phyloP scores from a whole-genome alignment of 1,139 yeast species.

The Yamadazyma pseudoaaseri region DNA sequence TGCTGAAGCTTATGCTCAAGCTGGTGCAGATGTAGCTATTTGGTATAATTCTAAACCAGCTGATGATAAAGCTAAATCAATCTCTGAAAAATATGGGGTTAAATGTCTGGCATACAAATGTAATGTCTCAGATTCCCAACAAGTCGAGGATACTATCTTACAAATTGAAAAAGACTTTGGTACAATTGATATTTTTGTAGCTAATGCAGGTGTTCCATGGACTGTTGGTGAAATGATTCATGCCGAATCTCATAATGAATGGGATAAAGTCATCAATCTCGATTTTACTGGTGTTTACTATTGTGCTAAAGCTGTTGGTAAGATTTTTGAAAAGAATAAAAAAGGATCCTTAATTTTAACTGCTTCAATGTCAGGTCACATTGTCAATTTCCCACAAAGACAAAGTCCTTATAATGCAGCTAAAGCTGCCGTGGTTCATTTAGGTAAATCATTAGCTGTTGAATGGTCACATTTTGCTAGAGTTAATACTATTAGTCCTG shows the following conservation, averaged over 20 bases:
- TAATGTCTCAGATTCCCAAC: slow-evolving; percentile 57
- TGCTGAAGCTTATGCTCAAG: slow-evolving; percentile 30
- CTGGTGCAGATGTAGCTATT: slow-evolving; percentile 36
- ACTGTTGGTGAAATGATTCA: slow-evolving; percentile 68
- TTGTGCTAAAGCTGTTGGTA: slow-evolving; percentile 69
- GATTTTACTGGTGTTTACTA: slow-evolving; percentile 78
- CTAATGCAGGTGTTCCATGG: slow-evolving; percentile 94
- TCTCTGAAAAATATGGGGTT: slow-evolving; percentile 64
- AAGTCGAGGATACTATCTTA: slow-evolving; percentile 55
- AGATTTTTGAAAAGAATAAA: slow-evolving; percentile 66
- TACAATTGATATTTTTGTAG: slow-evolving; percentile 79
- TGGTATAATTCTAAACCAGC: slow-evolving; percentile 65
- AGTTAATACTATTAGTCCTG: slow-evolving; percentile 79
- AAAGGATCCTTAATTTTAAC: slow-evolving; percentile 72
- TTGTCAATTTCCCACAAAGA: slow-evolving; percentile 80
- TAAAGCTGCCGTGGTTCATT: slow-evolving; percentile 81
- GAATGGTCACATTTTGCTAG: slow-evolving; percentile 84
- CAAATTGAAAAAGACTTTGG: slow-evolving; percentile 70
- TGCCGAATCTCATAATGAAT: slow-evolving; percentile 47
- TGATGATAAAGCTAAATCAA: slow-evolving; percentile 54
- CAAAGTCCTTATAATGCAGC: slow-evolving; percentile 86
- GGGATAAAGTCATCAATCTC: slow-evolving; percentile 68
- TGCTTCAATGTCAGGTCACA: slow-evolving; percentile 84
- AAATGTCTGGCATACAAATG: slow-evolving; percentile 71
- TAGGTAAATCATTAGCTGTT: slow-evolving; percentile 73